phyloP scores from a whole-genome alignment of 352 stramenopile genomes.

The Phytophthora cryptogea region DNA sequence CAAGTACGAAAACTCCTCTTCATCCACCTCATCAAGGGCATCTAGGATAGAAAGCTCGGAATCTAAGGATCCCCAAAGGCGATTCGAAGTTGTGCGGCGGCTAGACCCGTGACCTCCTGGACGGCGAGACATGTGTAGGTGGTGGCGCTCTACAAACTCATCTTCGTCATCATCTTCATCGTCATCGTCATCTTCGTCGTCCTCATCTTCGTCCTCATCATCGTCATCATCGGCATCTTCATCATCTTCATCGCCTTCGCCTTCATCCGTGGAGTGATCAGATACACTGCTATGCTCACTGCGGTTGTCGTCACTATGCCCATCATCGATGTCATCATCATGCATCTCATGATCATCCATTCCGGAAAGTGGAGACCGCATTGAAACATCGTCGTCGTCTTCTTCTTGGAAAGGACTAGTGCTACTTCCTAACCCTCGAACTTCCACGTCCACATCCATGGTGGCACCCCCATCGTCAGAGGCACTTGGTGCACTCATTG shows the following conservation, averaged over 20 bases:
- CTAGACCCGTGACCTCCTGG: conserved; percentile 31
- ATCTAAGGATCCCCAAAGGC: conserved; percentile 74
- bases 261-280: conserved; percentile 53
- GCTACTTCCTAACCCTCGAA: conserved; percentile 2
- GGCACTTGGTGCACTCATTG: background rate
- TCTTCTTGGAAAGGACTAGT: conserved; percentile 26
- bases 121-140: conserved; percentile 57
- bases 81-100: conserved; percentile 43
- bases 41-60: conserved; percentile 73
- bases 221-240: conserved; percentile 75
- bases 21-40: conserved; percentile 78
- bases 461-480: conserved; percentile 5
- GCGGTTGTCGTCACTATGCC: conserved; percentile 54
- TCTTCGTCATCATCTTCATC: conserved; percentile 65
- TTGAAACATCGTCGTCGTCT: conserved; percentile 65
- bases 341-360: conserved; percentile 65
- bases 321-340: conserved; percentile 47
- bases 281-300: conserved; percentile 71
- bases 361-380: conserved; percentile 57
- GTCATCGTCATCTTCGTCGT: conserved; percentile 69
- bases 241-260: conserved; percentile 47
- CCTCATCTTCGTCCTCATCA: conserved; percentile 58
- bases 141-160: conserved; percentile 64
- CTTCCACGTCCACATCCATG: conserved; percentile 31
- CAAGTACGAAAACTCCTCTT: conserved; percentile 86